Base-by-base conservation (phyloP, 1,284 basidiomycete species). In the Rhizoctonia solani region DNA sequence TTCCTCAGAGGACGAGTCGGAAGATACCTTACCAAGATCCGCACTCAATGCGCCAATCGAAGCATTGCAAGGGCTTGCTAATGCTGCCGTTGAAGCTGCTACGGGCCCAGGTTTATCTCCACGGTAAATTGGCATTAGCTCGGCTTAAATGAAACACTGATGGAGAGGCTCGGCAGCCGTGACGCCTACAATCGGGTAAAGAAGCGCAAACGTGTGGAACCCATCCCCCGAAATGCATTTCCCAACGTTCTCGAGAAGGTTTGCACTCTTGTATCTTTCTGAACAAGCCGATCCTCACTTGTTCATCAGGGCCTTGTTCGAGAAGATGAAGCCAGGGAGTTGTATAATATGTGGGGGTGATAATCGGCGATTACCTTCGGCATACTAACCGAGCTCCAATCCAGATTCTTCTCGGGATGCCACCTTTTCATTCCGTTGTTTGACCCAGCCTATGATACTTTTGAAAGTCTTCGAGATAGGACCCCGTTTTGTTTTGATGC, bases 351-450 rank as follows among this genome's bases (percentile, higher is more conserved):
- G 89, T 90, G 78, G 76, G 79, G 68, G 16, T n/a, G 19, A 14
- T 5, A 39, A 39, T 68, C 59, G 54, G 54, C 13, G n/a, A 49
- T 50, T 3, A 34, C 42, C 69, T 42, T 54, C 65, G 30, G 68
- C 72, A 69, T 69, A 73, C 71, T 75, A 73, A 67, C 72, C 72
- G n/a, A 71, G 74, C 72, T 50, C 72, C 68, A 74, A 65, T 54
- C 30, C 79, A 95, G 92, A 73, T 97, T 97, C 82, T 96, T 96
- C 80, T 88, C 90, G 66, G 94, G 94, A 65, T 96, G 93, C 78
- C 91, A 96, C 79, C 85, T 95, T 75, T 96, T 96, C 81, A 93
- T 96, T 69, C 93, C 93, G 44, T 82, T 95, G 56, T 95, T 94
- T 80, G 93, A 95, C 78, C 89, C 91, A 30, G 81, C 82, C 67